Base-by-base conservation (phyloP, 2,329 filamentous ascomycete genomes). In the Aotearoamyces nothofagi region DNA sequence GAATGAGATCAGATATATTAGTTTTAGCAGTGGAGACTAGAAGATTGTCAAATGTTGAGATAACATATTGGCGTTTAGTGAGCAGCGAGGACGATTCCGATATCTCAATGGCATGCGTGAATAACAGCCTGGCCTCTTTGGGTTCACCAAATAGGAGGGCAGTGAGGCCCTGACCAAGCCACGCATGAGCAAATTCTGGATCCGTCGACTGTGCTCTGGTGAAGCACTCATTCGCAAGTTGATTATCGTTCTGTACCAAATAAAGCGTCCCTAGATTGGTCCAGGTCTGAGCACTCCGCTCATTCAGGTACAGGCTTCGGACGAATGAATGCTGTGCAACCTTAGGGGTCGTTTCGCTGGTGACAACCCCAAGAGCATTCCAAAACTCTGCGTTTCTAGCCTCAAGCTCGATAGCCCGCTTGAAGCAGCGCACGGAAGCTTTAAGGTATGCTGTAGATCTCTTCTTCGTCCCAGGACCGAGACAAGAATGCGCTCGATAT, bases 331-430 rank as follows among this genome's bases (percentile, higher is more conserved):
- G 92, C 51, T 98, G 90, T 0, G 90, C 75, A 2, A 98, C 81
- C 32, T 78, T 74, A 0, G 86, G 78, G 45, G 81, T 94, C 40
- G 94, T 65, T 25, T 72, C 71, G 37, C 82, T 86, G 2, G 90
- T 94, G 15, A 81, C 83, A 3, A 96, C 82, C 27, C 87, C 90
- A 3, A 98, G 64, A 0, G 90, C 78, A 47, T 96, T 96, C 90
- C 90, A 98, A 51, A 96, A 96, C 41, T 96, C 87, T 0, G 82
- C 62, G 47, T 96, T 98, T 29, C 84, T 81, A 5, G 86, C 80
- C 52, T 98, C 92, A 1, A 94, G 63, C 53, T 96, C 90, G 39
- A 98, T 98, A 1, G 90, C 81, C 24, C 82, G 69, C 56, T 98
- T 98, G 65, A 98, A 96, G 43, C 82, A 90, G 31, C 76, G 69